Evolutionary conservation across 2,329 filamentous ascomycete species (phyloP), one percentile per base, ranked within the genome.

Genomic region (Cladosporium velox): DNA sequence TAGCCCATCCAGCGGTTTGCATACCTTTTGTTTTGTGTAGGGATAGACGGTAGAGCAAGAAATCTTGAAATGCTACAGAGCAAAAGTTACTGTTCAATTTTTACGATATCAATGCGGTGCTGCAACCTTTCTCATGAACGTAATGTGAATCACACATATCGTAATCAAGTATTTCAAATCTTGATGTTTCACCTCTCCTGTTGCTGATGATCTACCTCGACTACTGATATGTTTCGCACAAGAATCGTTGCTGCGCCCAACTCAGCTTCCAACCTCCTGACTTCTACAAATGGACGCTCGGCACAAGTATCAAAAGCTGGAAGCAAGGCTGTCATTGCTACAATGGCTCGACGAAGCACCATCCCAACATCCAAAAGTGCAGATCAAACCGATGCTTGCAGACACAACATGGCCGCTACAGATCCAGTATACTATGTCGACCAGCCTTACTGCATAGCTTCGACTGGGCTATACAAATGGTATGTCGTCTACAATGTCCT

Each of bases 1-100:
- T 47, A 47, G 41, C 41, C 41, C n/a, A 55, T 34, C 60, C 47
- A 63, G 60, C 49, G 60, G 41, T 47, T 21, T 24, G 41, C 38
- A 51, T 35, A 52, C n/a, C 30, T 26, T 30, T 49, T 6, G 21
- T 51, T 47, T 59, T 41, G 34, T 63, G 60, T 63, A 55, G 60
- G 60, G 49, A 63, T 63, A 63, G 60, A 63, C 49, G 34, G 49
- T 63, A 63, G 60, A 63, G 60, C 49, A 41, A 47, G 41, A 47
- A 44, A 44, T 59, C 38, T 30, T 59, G 57, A 55, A 12, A 55
- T 55, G n/a, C 52, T 30, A 55, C 52, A 55, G 28, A 47, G 52
- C 52, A 55, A 55, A 55, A 55, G 28, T 32, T 55, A 21, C 10
- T 55, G 49, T 55, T 54, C 52, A n/a, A 21, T 32, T 14, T 14